phyloP scores from a whole-genome alignment of 2,329 filamentous ascomycete species.

The Penicillium hesseltinei region DNA sequence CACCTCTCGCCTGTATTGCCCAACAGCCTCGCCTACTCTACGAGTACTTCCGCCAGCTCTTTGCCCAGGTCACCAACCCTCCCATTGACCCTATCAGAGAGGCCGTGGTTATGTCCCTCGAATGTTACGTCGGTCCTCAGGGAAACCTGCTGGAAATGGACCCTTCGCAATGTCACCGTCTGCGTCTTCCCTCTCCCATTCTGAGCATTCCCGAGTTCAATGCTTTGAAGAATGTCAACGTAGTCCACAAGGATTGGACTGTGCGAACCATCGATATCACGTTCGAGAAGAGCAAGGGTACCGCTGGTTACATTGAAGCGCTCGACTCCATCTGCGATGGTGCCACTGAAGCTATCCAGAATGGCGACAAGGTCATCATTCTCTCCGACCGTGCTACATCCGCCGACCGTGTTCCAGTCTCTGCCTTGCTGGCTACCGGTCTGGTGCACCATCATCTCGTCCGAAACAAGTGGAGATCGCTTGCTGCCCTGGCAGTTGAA shows the following conservation, averaged over 20 bases:
- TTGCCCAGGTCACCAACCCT: slow-evolving; percentile 96
- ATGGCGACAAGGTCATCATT: slow-evolving; percentile 79
- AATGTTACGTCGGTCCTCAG: slow-evolving; percentile 94
- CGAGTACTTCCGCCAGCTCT: slow-evolving; percentile 97
- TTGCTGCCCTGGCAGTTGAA: slow-evolving; percentile 83
- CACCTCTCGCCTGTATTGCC: slow-evolving; percentile 86
- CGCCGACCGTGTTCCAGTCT: slow-evolving; percentile 78
- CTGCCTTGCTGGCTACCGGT: slow-evolving; percentile 80
- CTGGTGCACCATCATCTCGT: slow-evolving; percentile 96
- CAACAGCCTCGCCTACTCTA: slow-evolving; percentile 83
- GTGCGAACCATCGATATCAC: slow-evolving; percentile 90
- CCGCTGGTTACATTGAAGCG: slow-evolving; percentile 79
- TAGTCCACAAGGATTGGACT: slow-evolving; percentile 74
- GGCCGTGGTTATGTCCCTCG: slow-evolving; percentile 96
- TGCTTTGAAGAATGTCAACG: slow-evolving; percentile 73
- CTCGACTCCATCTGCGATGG: slow-evolving; percentile 86
- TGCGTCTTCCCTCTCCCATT: slow-evolving; percentile 84
- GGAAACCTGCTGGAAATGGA: slow-evolving; percentile 95
- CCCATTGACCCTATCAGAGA: slow-evolving; percentile 96
- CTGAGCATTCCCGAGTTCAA: slow-evolving; percentile 90
- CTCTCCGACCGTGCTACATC: slow-evolving; percentile 86
- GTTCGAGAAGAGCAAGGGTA: slow-evolving; percentile 80
- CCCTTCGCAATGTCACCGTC: slow-evolving; percentile 77
- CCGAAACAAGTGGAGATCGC: slow-evolving; percentile 90
- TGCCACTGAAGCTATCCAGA: slow-evolving; percentile 78